Percentiles rank a stretch among this genome's conserved stretches.
Evolutionary conservation across 2,329 filamentous ascomycete species (phyloP).

Genomic region (Neonectria ditissima): DNA sequence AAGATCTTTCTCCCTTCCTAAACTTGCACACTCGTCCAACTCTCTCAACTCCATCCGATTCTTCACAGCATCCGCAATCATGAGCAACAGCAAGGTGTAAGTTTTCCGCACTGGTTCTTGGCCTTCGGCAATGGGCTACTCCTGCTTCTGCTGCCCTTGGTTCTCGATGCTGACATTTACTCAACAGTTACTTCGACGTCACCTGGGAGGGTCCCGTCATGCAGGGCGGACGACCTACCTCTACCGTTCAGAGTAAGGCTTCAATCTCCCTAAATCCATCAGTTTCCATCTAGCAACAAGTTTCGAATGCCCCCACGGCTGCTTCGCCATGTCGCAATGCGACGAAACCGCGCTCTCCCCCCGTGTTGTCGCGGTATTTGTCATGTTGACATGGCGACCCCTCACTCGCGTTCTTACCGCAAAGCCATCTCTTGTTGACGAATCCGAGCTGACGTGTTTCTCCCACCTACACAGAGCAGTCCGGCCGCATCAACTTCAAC

Average conservation of each 20-base stretch:
- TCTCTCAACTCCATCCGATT: constrained; percentile 55
- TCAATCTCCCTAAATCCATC: constrained; percentile 20
- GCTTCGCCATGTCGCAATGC: background rate
- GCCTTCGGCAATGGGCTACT: background rate
- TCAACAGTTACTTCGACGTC: constrained; percentile 75
- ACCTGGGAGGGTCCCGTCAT: constrained; percentile 79
- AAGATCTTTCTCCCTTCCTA: constrained; percentile 56
- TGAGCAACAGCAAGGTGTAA: constrained; percentile 75
- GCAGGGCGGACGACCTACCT: constrained; percentile 67
- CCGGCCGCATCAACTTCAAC: constrained; percentile 86
- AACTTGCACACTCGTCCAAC: constrained; percentile 56
- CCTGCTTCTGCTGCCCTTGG: background rate
- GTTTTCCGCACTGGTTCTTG: constrained; percentile 48
- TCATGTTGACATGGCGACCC: constrained; percentile 20
- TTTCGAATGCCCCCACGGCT: background rate
- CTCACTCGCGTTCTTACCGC: constrained; percentile 7
- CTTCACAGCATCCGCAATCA: constrained; percentile 74
- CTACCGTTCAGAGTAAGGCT: constrained; percentile 69
- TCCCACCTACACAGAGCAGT: constrained; percentile 67
- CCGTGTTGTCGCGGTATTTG: constrained; percentile 23
- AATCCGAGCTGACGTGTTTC: constrained; percentile 36
- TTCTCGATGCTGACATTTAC: constrained; percentile 38
- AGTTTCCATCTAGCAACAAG: constrained; percentile 8
- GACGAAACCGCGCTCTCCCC: background rate
- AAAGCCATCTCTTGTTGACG: constrained; percentile 1